Evolutionary conservation across 1,139 yeast species (phyloP), one percentile per base, ranked within the genome.

Genomic region (Debaryomyces nepalensis): DNA sequence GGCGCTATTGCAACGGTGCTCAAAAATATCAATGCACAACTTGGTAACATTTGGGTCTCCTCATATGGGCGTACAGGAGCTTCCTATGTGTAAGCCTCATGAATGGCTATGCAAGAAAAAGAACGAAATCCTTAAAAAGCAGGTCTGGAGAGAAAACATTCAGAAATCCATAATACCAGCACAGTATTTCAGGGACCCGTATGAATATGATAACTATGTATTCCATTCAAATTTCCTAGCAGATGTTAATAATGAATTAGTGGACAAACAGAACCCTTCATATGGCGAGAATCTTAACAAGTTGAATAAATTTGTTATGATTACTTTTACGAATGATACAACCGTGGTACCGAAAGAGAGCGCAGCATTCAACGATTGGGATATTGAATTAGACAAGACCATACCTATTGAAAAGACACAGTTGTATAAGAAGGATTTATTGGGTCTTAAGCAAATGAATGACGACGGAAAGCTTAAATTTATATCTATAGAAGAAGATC

Each of bases 21-120:
- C 61, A 1, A 66, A 68, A 41, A 65, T 84, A 1, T 66, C 72
- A 2, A 68, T 86, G 2, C 61, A 74, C 43, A 81, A 73, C 38
- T 64, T 87, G 38, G 68, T 87, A 11, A 84, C 95, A 0, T 86
- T 84, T 64, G 96, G 96, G 0, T 81, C 90, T 1, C 96, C 95
- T 0, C 95, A 87, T 54, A 76, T 82, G 65, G 96, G 95, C 3
- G 80, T 87, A 5, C 71, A 75, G 51, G 93, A 86, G 48, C 66
- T 87, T 35, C 91, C 91, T 0, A 59, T 72, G 5, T 87, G 95
- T 58, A 61, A 60, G 2, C 63, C 70, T 4, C 55, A 57, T 4
- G 87, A 84, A 53, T 82, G 87, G 80, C 43, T 84, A 1, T 87
- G 96, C 55, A 66, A 73, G 43, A 65, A 68, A 36, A 68, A 82